These are phyloP conservation scores for Apodospora peruviana DNA, from an alignment of 495 filamentous ascomycete genomes.

Conservation along the genomic window DNA sequence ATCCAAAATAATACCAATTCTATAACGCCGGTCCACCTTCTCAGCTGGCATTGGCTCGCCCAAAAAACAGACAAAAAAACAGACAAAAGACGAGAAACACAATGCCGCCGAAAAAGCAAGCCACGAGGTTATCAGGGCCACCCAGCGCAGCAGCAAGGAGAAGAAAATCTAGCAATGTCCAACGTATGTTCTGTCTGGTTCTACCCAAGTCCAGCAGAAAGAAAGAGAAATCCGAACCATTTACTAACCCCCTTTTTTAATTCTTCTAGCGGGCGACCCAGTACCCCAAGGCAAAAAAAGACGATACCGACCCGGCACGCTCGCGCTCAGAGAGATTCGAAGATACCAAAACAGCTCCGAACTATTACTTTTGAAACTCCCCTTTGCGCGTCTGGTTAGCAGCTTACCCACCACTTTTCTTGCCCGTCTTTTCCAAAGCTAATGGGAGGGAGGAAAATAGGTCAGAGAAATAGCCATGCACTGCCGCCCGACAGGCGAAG, in stretches of 20 bases:
- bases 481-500: conserved; percentile 46
- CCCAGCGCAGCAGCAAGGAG: conserved; percentile 2
- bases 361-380: conserved; percentile 72
- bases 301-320: conserved; percentile 79
- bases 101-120: neutral
- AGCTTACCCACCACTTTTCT: neutral
- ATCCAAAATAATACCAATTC: no score
- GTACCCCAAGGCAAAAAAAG: conserved; percentile 55
- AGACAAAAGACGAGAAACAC: no score
- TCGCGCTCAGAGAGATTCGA: conserved; percentile 81
- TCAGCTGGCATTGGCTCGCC: no score
- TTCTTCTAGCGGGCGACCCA: conserved; percentile 60
- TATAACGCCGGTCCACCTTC: no score
- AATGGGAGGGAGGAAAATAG: conserved; percentile 28
- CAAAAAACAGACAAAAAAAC: no score
- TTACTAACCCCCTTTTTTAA: no score
- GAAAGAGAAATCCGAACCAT: conserved; percentile 5
- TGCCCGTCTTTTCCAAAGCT: neutral
- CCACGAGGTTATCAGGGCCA: neutral
- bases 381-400: conserved; percentile 78
- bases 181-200: conserved; percentile 17
- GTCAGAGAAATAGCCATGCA: conserved; percentile 76
- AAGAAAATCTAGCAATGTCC: conserved; percentile 13
- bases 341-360: conserved; percentile 79
- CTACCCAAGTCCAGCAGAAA: neutral